Evolutionary conservation across 2,329 filamentous ascomycete genomes (phyloP).

Genomic region (Colletotrichum acutatum): DNA sequence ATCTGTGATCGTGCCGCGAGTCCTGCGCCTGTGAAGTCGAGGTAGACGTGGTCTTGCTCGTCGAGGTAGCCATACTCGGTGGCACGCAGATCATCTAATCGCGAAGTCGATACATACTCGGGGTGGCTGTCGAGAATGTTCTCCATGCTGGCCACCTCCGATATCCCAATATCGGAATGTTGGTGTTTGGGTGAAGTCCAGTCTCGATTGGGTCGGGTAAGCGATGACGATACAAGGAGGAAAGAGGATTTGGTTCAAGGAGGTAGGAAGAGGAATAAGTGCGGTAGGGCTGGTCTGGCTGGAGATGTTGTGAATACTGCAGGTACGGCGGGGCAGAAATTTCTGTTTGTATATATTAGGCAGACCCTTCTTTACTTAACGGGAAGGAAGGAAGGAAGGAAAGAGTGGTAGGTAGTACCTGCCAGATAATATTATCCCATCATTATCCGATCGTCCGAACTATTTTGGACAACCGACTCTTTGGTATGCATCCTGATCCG

Average conservation of each 20-base stretch:
- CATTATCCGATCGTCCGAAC: neutral
- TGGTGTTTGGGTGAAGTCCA: too few relatives aligned
- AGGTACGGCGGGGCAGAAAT: neutral
- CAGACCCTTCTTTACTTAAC: neutral
- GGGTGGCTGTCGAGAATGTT: constrained; percentile 41
- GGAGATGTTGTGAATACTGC: neutral
- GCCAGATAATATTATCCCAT: neutral
- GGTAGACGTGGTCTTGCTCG: constrained; percentile 50
- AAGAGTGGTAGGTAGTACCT: neutral
- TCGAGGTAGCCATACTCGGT: constrained; percentile 51
- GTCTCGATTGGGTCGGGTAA: too few relatives aligned
- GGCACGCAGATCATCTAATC: constrained; percentile 45
- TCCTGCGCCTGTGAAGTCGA: constrained; percentile 54
- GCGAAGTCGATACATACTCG: constrained; percentile 46
- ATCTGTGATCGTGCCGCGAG: constrained; percentile 48
- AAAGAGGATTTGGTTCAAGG: neutral
- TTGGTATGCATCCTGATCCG: neutral
- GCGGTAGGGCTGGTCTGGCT: too few relatives aligned
- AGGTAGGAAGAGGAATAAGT: neutral
- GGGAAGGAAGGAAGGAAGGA: too few relatives aligned
- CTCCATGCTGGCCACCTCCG: neutral
- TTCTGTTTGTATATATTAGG: neutral
- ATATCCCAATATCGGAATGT: neutral
- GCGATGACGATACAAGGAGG: too few relatives aligned
- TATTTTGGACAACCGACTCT: neutral